Base-by-base conservation (phyloP, 306 rosid genomes). In the Lathyrus aphaca region DNA sequence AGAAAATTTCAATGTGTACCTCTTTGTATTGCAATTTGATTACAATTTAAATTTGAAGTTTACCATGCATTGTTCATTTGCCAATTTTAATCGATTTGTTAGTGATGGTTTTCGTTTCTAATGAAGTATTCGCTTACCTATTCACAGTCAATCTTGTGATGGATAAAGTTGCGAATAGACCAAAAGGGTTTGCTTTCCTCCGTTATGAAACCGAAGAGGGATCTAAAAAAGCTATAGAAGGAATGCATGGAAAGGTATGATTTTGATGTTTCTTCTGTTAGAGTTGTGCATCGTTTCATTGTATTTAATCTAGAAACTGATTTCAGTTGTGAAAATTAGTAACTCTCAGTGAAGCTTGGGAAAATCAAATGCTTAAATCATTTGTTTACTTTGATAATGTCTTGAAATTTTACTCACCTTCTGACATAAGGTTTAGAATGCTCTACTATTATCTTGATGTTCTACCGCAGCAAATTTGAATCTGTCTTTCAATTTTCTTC, bases 211-310 rank as follows among this genome's bases (percentile, higher is more conserved):
- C 91, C 1, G 86, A 84, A 82, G 94, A 90, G 69, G 96, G 87
- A 63, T 88, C 98, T 21, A 89, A 72, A 43, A 82, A 84, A 56
- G 98, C 97, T 78, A 90, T 93, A 11, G 83, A 90, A 17, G 96
- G 97, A 76, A 85, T 93, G 98, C 98, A 93, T 72, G 94, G 98
- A 70, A 88, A 88, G 97, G 98, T 93, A 68, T 61, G 82, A 30
- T 48, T 37, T 53, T 44, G 21, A 32, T 1, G 25, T 25, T 15
- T 77, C 30, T 58, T 19, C 21, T 19, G 9, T 6, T 46, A 14
- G 25, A 12, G 13, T 54, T 59, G 14, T 45, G n/a, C n/a, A 39
- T 2, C 1, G 13, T 10, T 39, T 39, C 43, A 8, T 12, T 8
- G 43, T 8, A 39, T 39, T 39, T 39, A 39, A 67, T 62, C 50